A percentile compares a stretch with the other conserved stretches of the same genome.
Evolutionary conservation across 208 protist genomes (phyloP).

Genomic region (Tritrichomonas musculus): DNA sequence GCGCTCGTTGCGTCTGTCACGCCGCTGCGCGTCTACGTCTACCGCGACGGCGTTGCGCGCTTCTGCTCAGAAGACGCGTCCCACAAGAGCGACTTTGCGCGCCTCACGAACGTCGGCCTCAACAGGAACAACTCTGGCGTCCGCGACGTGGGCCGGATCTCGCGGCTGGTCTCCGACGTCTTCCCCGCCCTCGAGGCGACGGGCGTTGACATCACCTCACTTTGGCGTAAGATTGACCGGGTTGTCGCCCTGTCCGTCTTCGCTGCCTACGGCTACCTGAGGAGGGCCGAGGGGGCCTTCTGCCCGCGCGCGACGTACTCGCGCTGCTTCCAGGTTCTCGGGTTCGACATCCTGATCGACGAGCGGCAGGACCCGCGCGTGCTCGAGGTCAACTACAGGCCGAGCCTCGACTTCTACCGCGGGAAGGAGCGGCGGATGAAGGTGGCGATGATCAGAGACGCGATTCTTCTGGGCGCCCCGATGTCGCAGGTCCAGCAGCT

Average conservation of each 20-base stretch:
- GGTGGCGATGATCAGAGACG: neutral
- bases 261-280: neutral
- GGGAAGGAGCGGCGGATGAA: neutral
- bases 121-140: neutral
- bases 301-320: neutral
- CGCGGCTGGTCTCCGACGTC: neutral
- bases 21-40: neutral
- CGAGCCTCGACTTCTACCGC: neutral
- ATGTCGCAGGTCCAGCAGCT: neutral
- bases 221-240: neutral
- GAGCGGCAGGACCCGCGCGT: neutral
- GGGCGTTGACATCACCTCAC: neutral
- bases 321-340: neutral
- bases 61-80: neutral
- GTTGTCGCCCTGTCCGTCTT: neutral
- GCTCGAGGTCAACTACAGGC: conserved; percentile 7
- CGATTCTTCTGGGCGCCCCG: neutral
- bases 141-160: neutral
- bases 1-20: neutral
- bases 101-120: neutral
- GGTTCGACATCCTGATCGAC: conserved; percentile 13
- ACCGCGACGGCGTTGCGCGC: neutral
- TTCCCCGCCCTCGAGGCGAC: neutral
- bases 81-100: neutral
- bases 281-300: neutral